Evolutionary conservation across 805 yeast genomes (phyloP).

Genomic region (Candida anglica): DNA sequence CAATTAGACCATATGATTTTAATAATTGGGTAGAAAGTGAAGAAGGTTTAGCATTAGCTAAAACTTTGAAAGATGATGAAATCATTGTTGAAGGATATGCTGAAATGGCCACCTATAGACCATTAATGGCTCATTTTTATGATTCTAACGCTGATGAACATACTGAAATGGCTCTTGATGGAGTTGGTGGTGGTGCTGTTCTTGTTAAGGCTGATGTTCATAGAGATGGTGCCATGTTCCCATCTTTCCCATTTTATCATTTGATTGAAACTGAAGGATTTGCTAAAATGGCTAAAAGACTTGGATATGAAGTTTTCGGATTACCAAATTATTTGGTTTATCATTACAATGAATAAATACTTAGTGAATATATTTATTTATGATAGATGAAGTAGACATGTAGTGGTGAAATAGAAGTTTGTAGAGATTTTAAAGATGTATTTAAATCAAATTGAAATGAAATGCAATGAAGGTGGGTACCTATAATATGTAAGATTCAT

Average conservation of each 20-base stretch:
- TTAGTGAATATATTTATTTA: background rate
- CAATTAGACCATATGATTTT: slow-evolving; percentile 86
- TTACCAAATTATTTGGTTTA: slow-evolving; percentile 91
- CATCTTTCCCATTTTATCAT: slow-evolving; percentile 95
- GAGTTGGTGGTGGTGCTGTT: slow-evolving; percentile 97
- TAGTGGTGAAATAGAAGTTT: background rate
- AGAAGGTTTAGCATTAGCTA: slow-evolving; percentile 73
- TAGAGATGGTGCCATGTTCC: slow-evolving; percentile 99
- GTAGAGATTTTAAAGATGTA: background rate
- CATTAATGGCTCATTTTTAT: slow-evolving; percentile 88
- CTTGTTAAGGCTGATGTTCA: slow-evolving; percentile 97
- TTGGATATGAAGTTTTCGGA: slow-evolving; percentile 89
- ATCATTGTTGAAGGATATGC: slow-evolving; percentile 92
- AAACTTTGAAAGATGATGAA: slow-evolving; percentile 75
- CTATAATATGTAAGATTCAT: too few relatives aligned
- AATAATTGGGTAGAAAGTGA: slow-evolving; percentile 93
- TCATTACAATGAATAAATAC: slow-evolving; percentile 72
- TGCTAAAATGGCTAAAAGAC: slow-evolving; percentile 95
- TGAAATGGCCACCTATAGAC: slow-evolving; percentile 91
- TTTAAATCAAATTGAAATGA: slow-evolving; percentile 5
- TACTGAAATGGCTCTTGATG: slow-evolving; percentile 83
- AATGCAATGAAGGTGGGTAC: too few relatives aligned
- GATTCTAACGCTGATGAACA: slow-evolving; percentile 58
- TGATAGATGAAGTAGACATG: background rate
- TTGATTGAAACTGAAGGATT: slow-evolving; percentile 97